phyloP scores from a whole-genome alignment of 371 early-diverging fungal species.

The Mucor indicus region DNA sequence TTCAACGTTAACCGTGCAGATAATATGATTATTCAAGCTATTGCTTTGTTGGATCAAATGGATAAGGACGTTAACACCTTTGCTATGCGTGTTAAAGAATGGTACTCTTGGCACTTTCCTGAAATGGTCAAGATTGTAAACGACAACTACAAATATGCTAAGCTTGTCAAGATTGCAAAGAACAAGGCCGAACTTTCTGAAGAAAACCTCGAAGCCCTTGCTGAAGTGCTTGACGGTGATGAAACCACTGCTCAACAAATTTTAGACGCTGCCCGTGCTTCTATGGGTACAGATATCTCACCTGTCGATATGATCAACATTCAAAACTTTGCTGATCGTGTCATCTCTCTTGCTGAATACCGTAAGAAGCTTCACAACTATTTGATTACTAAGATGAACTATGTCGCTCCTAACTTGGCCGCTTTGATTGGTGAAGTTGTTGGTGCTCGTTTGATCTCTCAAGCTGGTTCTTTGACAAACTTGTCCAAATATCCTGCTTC shows the following conservation, averaged over 20 bases:
- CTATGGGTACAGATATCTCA: constrained; percentile 95
- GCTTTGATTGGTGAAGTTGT: constrained; percentile 97
- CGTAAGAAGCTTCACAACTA: constrained; percentile 89
- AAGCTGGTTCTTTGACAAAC: constrained; percentile 97
- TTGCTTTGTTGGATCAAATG: constrained; percentile 86
- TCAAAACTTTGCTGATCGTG: constrained; percentile 90
- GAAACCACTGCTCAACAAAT: constrained; percentile 72
- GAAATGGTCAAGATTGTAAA: constrained; percentile 94
- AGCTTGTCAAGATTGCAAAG: constrained; percentile 82
- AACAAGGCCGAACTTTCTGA: constrained; percentile 87
- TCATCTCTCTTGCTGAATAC: constrained; percentile 90
- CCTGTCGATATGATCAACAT: constrained; percentile 95
- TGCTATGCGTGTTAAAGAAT: constrained; percentile 89
- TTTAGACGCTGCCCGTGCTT: constrained; percentile 89
- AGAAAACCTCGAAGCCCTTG: constrained; percentile 70
- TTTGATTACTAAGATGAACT: constrained; percentile 93
- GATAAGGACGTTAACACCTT: constrained; percentile 96
- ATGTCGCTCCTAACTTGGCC: constrained; percentile 97
- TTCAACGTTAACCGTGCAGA: constrained; percentile 95
- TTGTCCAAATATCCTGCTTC: constrained; percentile 96
- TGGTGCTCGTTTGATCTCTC: constrained; percentile 93
- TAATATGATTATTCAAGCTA: constrained; percentile 94
- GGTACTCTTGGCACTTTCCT: constrained; percentile 99
- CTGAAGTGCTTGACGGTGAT: constrained; percentile 71
- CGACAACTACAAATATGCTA: constrained; percentile 91